Conservation (phyloP, 345 rosid genomes). For the Boechera retrofracta region DNA sequence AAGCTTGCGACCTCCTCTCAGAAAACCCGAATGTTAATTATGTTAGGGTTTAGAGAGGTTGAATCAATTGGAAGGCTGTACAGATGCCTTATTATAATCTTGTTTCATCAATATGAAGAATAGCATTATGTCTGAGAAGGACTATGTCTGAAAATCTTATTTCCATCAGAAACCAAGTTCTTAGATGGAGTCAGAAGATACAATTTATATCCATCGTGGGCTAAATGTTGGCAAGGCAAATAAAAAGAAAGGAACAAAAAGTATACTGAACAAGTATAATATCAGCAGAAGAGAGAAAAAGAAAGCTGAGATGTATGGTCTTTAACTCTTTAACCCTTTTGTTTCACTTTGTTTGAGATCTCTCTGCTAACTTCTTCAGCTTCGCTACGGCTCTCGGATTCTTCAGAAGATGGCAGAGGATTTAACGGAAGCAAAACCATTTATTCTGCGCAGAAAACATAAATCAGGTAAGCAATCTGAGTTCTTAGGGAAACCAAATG, state of each 20-base stretch:
- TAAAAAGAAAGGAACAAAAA: slow-evolving; percentile 33
- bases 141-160: slow-evolving; percentile 1
- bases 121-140: not conserved
- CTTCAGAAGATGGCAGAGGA: slow-evolving; percentile 7
- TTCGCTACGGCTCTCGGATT: not conserved
- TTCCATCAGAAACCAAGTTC: slow-evolving; percentile 28
- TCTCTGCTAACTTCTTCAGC: slow-evolving; percentile 26
- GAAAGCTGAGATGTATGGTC: slow-evolving; percentile 23
- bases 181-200: slow-evolving; percentile 1
- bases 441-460: slow-evolving; percentile 41
- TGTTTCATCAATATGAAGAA: not conserved
- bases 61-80: not conserved
- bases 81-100: slow-evolving; percentile 12
- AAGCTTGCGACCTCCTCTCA: not conserved
- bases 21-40: slow-evolving; percentile 3
- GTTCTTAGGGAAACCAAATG: not conserved
- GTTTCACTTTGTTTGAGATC: slow-evolving; percentile 35
- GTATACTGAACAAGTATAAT: slow-evolving; percentile 27
- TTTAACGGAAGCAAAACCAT: slow-evolving; percentile 46
- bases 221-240: slow-evolving; percentile 28
- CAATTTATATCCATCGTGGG: slow-evolving; percentile 31
- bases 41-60: slow-evolving; percentile 6
- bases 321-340: not conserved
- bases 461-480: slow-evolving; percentile 30
- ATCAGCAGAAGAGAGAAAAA: slow-evolving; percentile 29